Conservation (phyloP, 441 rosid genomes). For the Brassica hybrid region DNA sequence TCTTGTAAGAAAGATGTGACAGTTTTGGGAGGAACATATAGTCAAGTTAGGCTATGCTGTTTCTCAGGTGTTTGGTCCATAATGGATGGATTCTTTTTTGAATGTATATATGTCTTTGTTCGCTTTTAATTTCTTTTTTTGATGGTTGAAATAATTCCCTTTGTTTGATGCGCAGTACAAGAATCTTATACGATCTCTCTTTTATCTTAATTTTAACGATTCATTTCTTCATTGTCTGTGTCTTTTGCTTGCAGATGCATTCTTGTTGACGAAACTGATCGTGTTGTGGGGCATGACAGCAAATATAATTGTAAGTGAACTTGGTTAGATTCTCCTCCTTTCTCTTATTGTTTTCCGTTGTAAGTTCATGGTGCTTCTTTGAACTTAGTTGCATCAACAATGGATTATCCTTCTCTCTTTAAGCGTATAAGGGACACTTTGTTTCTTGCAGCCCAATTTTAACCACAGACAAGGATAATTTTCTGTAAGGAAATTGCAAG, state of each 20-base stretch:
- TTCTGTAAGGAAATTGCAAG: too few species aligned
- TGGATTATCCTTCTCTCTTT: too few species aligned
- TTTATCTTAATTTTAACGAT: not conserved
- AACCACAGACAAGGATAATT: too few species aligned
- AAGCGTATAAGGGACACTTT: too few species aligned
- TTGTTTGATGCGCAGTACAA: not conserved
- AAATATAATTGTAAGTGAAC: slow-evolving; percentile 84
- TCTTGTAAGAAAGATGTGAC: not conserved
- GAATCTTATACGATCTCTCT: not conserved
- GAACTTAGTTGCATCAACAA: not conserved
- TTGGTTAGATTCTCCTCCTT: not conserved
- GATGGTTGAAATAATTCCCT: not conserved
- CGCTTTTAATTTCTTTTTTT: not conserved
- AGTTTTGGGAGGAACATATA: not conserved
- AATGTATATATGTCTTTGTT: not conserved
- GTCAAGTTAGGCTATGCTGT: too few species aligned
- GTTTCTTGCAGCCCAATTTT: too few species aligned
- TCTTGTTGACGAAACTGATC: slow-evolving; percentile 90
- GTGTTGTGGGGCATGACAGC: slow-evolving; percentile 83
- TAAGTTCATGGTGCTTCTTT: slow-evolving; percentile 5
- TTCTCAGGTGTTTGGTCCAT: not conserved
- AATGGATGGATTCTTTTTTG: not conserved
- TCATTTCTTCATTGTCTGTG: slow-evolving; percentile 5
- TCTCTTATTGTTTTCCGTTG: not conserved
- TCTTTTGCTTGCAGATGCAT: slow-evolving; percentile 71